phyloP scores from a whole-genome alignment of 257 asterid species.

The Lavandula angustifolia region DNA sequence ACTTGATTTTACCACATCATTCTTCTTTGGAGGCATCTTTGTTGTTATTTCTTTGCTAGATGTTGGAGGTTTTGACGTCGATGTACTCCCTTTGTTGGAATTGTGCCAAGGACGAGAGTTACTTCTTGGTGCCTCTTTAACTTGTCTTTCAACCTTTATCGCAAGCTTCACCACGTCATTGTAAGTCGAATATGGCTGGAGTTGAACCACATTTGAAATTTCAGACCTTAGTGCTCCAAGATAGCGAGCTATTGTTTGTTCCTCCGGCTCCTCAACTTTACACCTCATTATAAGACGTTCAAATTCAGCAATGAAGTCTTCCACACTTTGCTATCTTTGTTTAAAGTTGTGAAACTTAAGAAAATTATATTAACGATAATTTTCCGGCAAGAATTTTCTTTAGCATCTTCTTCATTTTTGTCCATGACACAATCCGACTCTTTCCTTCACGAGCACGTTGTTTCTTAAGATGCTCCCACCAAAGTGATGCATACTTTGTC shows the following conservation, averaged over 20 bases:
- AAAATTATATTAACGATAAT: background rate
- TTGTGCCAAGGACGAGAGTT: background rate
- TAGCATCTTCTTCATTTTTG: too few relatives aligned
- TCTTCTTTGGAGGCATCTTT: background rate
- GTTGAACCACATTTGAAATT: background rate
- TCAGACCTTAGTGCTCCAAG: background rate
- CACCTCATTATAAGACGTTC: constrained; percentile 13
- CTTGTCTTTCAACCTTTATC: background rate
- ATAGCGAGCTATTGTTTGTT: constrained; percentile 12
- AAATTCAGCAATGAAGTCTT: background rate
- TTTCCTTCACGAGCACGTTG: too few relatives aligned
- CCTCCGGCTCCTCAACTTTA: background rate
- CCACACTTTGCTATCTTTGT: background rate
- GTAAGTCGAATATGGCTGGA: constrained; percentile 7
- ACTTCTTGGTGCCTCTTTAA: background rate
- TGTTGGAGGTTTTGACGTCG: background rate
- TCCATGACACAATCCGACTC: too few relatives aligned
- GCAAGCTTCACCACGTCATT: background rate
- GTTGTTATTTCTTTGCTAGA: too few relatives aligned
- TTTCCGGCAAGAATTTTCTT: constrained; percentile 7
- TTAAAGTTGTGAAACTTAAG: constrained; percentile 9
- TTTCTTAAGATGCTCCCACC: too few relatives aligned
- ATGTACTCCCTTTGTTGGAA: background rate
- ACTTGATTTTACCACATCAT: background rate
- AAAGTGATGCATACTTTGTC: too few relatives aligned